Base-by-base conservation (phyloP, 345 rosid genomes). In the Toxicodendron radicans region DNA sequence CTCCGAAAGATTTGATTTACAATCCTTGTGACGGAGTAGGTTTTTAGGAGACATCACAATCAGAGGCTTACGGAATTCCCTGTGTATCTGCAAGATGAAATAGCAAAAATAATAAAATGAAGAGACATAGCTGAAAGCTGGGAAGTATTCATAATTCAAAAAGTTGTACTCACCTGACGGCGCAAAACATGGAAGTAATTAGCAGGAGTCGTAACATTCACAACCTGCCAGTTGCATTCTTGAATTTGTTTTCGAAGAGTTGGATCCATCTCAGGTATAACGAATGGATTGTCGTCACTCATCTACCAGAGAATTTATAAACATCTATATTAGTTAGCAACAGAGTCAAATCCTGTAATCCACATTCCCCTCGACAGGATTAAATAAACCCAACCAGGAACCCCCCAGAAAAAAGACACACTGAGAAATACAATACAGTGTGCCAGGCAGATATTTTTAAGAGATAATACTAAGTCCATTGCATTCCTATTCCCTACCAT, bases 1-100 rank as follows among this genome's bases (percentile, higher is more conserved):
- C 84, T 94, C 97, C 0, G 95, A 91, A 46, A 94, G 88, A 79
- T 94, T 94, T 71, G 98, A 94, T 87, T 85, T 92, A 82, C 98
- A 94, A 75, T 87, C 92, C 78, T 91, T 92, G 78, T 91, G 97
- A 71, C 97, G 95, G 73, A 94, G 97, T 57, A 94, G 82, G 79
- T 94, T 94, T 87, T 94, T 94, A 58, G 98, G 97, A 68, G 96
- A 77, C 93, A 90, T 90, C 65, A 92, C 92, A 43, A 94, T 79
- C 46, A 94, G 82, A 78, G 97, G 98, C 83, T 94, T 94, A 46
- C 97, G 97, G 83, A 94, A 92, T 52, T 83, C 92, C 81, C 97
- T 91, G 87, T 94, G 91, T 46, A 94, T 80, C 97, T 92, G 87
- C 57, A 74, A 20, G 56, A 59, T 59, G 68, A 73, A 51, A 64